Evolutionary conservation across 2,329 filamentous ascomycete species (phyloP), one percentile per base, ranked within the genome.

Genomic region (Aspergillus viridinutans): DNA sequence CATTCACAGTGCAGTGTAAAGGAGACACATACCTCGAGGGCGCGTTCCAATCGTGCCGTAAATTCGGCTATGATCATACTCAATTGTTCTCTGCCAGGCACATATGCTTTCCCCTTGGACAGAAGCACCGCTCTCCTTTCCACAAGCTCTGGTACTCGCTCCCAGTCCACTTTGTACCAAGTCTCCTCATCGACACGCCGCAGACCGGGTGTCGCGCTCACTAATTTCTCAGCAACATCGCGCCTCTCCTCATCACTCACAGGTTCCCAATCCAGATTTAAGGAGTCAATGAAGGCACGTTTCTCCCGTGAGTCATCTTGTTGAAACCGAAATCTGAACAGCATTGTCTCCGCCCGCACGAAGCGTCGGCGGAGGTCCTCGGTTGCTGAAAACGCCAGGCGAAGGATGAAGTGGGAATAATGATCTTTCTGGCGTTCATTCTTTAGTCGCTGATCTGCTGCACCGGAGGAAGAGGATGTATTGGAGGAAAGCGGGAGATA

Each of bases 101-200:
- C 93, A 69, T 92, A 99, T 1, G 94, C 94, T 73, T 91, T 94
- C 2, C 94, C 94, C 28, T 78, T 85, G 64, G 83, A 88, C 62
- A 97, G 62, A 55, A 94, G 86, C 1, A 96, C 90, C 53, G 84
- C 83, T 52, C 93, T 82, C 50, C 83, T 77, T 74, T 97, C 92
- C 0, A 99, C 87, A 40, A 99, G 77, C 59, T 97, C 93, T 0
- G 93, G 91, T 1, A 99, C 94, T 35, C 87, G 85, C 71, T 92
- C 89, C 92, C 93, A 99, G 68, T 97, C 91, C 1, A 97, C 91
- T 77, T 97, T 97, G 81, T 95, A 96, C 88, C 91, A 99, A 26
- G 80, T 86, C 67, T 94, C 90, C 45, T 96, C 90, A 17, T 96
- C 91, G 5, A 80, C 60, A 54, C 74, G 72, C 43, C 72, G 73